Evolutionary conservation across 2,329 filamentous ascomycete genomes (phyloP), one percentile per base, ranked within the genome.

Genomic region (Phyllosticta paracitricarpa): DNA sequence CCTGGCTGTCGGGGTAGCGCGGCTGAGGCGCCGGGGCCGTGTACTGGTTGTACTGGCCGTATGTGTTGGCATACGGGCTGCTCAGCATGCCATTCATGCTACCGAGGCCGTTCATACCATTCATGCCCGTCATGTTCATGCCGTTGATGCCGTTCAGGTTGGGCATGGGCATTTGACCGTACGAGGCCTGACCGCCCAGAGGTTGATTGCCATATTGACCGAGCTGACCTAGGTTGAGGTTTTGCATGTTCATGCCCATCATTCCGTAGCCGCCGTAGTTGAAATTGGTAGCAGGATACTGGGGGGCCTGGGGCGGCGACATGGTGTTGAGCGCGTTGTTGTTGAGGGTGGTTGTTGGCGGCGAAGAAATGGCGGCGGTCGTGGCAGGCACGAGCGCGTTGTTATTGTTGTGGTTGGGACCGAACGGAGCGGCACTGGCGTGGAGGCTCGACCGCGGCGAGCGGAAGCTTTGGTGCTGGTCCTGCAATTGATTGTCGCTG

Each of bases 351-450:
- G 54, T 53, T 19, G 61, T 58, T 28, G 61, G 25, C 22, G 61
- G n/a, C 24, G 59, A 57, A 30, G 54, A 54, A 8, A 61, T 30
- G 4, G 35, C 59, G 48, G 59, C 28, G 3, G 55, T 28, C 8
- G 26, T 28, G 3, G 56, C 19, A 12, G 56, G 30, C 7, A 25
- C 33, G 7, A 19, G 56, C 28, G 52, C 22, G 40, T 54, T 55
- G 9, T 35, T 53, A 22, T 54, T 59, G 8, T 14, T 61, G 33
- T 82, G 72, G 30, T 82, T 76, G 10, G 89, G 87, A 7, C 89
- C 89, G 71, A 96, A 97, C 0, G 91, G 82, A 54, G 88, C 79
- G 60, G 90, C 89, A 71, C 82, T 92, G 55, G 87, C 88, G 68
- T 97, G 92, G 48, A 97, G 80, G 54, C 84, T 84, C 54, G 90